Conservation (phyloP, 106 monocot genomes). For the Cymbidium sinense region DNA sequence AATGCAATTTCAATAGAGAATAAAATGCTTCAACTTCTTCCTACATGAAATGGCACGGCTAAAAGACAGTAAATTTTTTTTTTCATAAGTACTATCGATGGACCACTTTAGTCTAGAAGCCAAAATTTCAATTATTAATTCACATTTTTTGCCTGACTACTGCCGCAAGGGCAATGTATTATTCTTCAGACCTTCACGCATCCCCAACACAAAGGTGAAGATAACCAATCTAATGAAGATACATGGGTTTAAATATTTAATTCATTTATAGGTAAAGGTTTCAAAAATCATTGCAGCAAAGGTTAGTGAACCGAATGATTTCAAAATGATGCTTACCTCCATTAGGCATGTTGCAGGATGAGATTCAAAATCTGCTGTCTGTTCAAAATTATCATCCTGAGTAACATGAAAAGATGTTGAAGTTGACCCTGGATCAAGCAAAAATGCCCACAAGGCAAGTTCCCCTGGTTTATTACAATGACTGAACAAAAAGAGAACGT, state of each 20-base stretch:
- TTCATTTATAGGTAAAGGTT: not conserved
- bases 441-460: not conserved
- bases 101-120: not conserved
- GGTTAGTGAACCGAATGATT: not conserved
- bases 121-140: not conserved
- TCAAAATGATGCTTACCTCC: not conserved
- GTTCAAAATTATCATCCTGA: not conserved
- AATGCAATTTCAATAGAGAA: not conserved
- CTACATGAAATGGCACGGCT: not conserved
- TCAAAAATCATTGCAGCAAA: not conserved
- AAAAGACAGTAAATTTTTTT: not conserved
- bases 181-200: not conserved
- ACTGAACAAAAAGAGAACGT: not conserved
- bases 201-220: not conserved
- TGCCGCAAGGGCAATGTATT: not conserved
- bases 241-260: not conserved
- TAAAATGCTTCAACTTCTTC: not conserved
- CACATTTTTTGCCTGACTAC: not conserved
- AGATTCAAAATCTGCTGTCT: not conserved
- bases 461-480: constrained; percentile 1
- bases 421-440: constrained; percentile 5
- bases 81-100: not conserved
- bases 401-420: too few relatives aligned
- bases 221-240: not conserved
- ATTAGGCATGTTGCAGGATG: not conserved